Conservation (phyloP, 2,329 filamentous ascomycete species). For the Arthroderma uncinatum region DNA sequence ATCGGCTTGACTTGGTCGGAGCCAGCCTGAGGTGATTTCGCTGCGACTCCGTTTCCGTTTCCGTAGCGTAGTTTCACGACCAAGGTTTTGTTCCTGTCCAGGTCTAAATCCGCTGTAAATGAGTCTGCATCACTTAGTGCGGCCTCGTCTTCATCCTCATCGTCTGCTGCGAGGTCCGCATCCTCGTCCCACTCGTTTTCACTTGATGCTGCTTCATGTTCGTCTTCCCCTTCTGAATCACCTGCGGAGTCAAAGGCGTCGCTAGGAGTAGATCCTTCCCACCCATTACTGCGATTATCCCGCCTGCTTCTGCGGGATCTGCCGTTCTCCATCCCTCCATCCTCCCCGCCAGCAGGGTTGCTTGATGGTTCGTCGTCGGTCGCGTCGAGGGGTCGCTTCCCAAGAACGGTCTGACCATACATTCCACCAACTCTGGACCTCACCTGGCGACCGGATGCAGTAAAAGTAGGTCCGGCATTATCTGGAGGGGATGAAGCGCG, state of each 20-base stretch:
- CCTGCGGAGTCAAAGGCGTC: slow-evolving; percentile 37
- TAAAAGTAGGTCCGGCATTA: slow-evolving; percentile 52
- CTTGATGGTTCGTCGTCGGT: slow-evolving; percentile 33
- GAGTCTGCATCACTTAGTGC: slow-evolving; percentile 34
- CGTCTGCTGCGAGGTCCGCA: slow-evolving; percentile 53
- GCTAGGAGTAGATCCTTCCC: slow-evolving; percentile 11
- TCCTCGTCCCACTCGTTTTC: slow-evolving; percentile 63
- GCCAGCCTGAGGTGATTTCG: not conserved
- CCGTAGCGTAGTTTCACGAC: slow-evolving; percentile 57
- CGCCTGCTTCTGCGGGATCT: slow-evolving; percentile 31
- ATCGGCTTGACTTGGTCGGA: too few relatives aligned
- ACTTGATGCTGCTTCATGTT: slow-evolving; percentile 48
- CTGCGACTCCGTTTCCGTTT: not conserved
- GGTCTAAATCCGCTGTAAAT: slow-evolving; percentile 32
- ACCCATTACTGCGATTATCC: not conserved
- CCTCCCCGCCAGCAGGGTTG: slow-evolving; percentile 37
- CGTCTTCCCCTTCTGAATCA: slow-evolving; percentile 52
- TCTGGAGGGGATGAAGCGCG: slow-evolving; percentile 63
- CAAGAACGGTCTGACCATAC: slow-evolving; percentile 47
- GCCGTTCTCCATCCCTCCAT: slow-evolving; percentile 28
- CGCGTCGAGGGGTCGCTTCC: slow-evolving; percentile 40
- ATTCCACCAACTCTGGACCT: slow-evolving; percentile 42
- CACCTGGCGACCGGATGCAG: slow-evolving; percentile 79
- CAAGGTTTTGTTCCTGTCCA: slow-evolving; percentile 49
- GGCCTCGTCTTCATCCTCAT: slow-evolving; percentile 34